Evolutionary conservation across 768 basidiomycete species (phyloP).

Genomic region (Infundibulicybe gibba): DNA sequence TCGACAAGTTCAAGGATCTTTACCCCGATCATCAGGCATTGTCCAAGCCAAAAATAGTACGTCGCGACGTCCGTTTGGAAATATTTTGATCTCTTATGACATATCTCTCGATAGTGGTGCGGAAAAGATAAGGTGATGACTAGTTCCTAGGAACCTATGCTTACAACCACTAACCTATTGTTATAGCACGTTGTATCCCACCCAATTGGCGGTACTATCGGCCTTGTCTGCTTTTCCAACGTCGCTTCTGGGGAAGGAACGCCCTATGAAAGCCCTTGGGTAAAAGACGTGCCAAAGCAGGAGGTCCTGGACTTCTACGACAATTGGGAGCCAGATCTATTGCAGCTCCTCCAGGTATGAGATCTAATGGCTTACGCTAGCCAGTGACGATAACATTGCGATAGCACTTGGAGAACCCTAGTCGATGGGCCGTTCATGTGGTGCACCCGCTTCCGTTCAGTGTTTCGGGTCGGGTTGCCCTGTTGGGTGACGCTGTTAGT

Average conservation of each 20-base stretch:
- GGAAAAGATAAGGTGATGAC: constrained; percentile 43
- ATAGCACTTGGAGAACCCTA: constrained; percentile 21
- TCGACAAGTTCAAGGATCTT: constrained; percentile 26
- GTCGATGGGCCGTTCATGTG: constrained; percentile 35
- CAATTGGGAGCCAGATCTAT: constrained; percentile 19
- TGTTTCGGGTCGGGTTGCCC: constrained; percentile 8
- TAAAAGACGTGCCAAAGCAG: constrained; percentile 9
- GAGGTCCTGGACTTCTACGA: constrained; percentile 11
- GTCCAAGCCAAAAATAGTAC: constrained; percentile 32
- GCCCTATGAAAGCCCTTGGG: constrained; percentile 13
- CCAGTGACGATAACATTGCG: background rate
- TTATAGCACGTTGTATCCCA: constrained; percentile 19
- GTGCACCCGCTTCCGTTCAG: constrained; percentile 27
- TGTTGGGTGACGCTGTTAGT: background rate
- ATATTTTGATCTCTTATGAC: background rate
- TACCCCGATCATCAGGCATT: constrained; percentile 47
- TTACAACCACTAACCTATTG: background rate
- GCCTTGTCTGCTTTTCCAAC: constrained; percentile 15
- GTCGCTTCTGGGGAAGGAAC: constrained; percentile 13
- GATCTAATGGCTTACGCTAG: background rate
- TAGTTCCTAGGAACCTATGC: background rate
- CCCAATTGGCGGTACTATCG: constrained; percentile 16
- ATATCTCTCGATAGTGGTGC: constrained; percentile 41
- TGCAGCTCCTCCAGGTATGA: constrained; percentile 9
- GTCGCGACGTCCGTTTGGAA: constrained; percentile 26